Percentiles rank a stretch among this genome's conserved stretches.
Evolutionary conservation across 148 eudicot genomes (phyloP).

Genomic region (Camellia japonica): DNA sequence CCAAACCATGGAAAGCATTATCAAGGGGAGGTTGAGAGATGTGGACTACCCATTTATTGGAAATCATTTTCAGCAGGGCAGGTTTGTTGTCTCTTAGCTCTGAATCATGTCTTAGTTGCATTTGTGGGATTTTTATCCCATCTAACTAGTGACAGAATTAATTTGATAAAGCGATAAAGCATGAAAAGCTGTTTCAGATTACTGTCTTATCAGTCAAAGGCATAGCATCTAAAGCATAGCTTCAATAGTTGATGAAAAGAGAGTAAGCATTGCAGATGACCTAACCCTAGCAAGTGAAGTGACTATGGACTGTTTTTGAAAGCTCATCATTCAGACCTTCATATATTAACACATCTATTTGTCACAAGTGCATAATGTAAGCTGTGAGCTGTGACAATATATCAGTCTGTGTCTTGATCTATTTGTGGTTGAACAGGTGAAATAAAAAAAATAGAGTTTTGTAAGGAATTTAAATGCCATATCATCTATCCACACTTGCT

Average conservation of each 20-base stretch:
- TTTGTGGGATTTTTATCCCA: background rate
- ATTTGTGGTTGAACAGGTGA: background rate
- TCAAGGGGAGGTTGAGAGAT: conserved; percentile 84
- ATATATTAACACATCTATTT: background rate
- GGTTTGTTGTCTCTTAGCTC: conserved; percentile 36
- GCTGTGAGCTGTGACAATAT: background rate
- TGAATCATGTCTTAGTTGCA: conserved; percentile 1
- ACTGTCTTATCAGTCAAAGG: background rate
- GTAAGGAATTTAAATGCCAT: background rate
- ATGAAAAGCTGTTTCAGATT: background rate
- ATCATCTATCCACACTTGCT: background rate
- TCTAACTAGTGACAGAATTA: background rate
- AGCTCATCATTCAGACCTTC: background rate
- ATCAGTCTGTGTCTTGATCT: background rate
- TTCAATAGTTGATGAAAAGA: background rate
- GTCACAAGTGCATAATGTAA: background rate
- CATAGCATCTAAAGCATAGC: background rate
- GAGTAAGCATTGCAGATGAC: background rate
- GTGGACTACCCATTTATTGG: conserved; percentile 87
- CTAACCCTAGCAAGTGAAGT: background rate
- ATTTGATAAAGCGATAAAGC: background rate
- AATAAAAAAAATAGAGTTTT: background rate
- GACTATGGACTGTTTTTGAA: background rate
- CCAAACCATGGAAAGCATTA: conserved; percentile 89
- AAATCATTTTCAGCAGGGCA: conserved; percentile 84